Base-by-base conservation (phyloP, 371 early-diverging fungal genomes). In the Actinomucor elegans region DNA sequence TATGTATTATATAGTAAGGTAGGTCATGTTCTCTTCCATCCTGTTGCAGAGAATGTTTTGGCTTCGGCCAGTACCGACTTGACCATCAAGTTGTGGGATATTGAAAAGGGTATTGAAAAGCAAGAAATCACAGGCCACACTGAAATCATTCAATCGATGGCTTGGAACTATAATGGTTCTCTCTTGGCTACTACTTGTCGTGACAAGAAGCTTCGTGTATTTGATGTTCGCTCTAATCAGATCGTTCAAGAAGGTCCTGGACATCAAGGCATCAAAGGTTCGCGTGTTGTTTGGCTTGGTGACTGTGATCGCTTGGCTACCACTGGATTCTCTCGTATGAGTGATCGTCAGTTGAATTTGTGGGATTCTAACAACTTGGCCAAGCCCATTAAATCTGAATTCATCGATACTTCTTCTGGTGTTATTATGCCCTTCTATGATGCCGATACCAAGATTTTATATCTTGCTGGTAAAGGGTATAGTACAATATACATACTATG, bases 381-480 rank as follows among this genome's bases (percentile, higher is more conserved):
- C 23, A 85, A 85, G 44, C 95, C 96, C n/a, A 49, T 96, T 47
- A 89, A 85, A 59, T 73, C 81, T 48, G 85, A 83, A 52, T 80
- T 83, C 57, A 66, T 98, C 54, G 99, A 98, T 68, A 92, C 93
- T 31, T 91, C 94, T 4, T 92, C 98, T 11, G 99, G 98, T 52
- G 85, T 95, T 61, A 73, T 98, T 33, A 97, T 98, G 89, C 99
- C 99, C 17, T 91, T 88, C 80, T 98, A 86, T 67, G 99, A 98
- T 69, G 64, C 69, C 11, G 94, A 94, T 71, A 92, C 87, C 31
- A 87, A 79, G 47, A 85, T 98, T 78, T 81, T 98, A 26, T 98
- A 90, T 73, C 70, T 98, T 50, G 98, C 96, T 21, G 98, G 99
- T 47, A 98, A 97, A 74, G 95, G 82, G 77, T 76, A 72, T 66